Conservation (phyloP, 1,284 basidiomycete species). For the Stereum hirsutum region DNA sequence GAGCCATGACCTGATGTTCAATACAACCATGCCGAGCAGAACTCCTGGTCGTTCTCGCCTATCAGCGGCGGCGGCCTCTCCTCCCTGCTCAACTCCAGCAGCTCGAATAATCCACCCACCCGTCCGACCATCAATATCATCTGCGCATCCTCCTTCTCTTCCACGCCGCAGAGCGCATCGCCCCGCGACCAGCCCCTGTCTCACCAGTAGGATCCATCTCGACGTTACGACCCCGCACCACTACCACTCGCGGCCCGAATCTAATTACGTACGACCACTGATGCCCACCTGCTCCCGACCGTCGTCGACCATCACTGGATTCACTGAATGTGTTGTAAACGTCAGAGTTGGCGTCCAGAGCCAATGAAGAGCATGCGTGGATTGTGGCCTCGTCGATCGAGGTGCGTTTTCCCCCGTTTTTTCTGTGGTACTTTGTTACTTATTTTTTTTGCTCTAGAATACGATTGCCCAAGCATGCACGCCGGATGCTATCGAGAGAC, state of each 20-base stretch:
- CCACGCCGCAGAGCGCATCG: conserved; percentile 65
- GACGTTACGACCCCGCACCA: conserved; percentile 40
- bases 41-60: conserved; percentile 52
- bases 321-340: no score
- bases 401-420: no score
- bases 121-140: conserved; percentile 59
- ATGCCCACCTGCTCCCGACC: conserved; percentile 40
- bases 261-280: conserved; percentile 52
- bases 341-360: no score
- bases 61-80: conserved; percentile 53
- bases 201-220: conserved; percentile 63
- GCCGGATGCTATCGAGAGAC: no score
- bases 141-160: conserved; percentile 53
- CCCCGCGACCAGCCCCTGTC: conserved; percentile 70
- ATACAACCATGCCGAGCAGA: conserved; percentile 49
- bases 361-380: no score
- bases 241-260: conserved; percentile 54
- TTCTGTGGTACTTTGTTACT: no score
- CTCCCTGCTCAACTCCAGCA: conserved; percentile 68
- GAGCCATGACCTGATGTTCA: conserved; percentile 33
- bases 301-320: conserved; percentile 52
- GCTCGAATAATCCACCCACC: conserved; percentile 37
- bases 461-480: no score
- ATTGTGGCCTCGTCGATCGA: no score
- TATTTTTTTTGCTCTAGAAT: no score